phyloP scores from a whole-genome alignment of 257 asterid genomes.

The Solanum medicagineum region DNA sequence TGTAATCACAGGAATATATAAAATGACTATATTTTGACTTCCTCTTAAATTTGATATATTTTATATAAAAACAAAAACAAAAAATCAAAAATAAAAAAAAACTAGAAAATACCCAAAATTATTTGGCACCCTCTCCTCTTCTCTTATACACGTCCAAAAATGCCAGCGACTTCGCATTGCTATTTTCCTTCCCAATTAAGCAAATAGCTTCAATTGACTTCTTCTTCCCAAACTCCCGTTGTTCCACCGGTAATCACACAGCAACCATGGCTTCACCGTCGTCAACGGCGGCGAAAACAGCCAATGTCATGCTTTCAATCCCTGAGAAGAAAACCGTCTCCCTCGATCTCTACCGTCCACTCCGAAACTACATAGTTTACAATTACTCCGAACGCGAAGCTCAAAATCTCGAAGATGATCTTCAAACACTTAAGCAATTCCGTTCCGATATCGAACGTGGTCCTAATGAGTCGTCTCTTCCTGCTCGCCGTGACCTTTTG shows the following conservation, averaged over 20 bases:
- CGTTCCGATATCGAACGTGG: conserved; percentile 71
- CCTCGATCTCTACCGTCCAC: conserved; percentile 76
- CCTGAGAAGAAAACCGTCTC: conserved; percentile 72
- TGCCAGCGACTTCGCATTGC: not conserved
- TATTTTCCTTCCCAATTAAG: not conserved
- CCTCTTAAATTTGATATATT: too few species aligned
- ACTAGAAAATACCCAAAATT: not conserved
- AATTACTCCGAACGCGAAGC: conserved; percentile 93
- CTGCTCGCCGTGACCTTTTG: conserved; percentile 82
- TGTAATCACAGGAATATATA: too few species aligned
- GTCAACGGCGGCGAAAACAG: conserved; percentile 46
- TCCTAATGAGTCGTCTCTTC: conserved; percentile 32
- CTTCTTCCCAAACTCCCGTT: not conserved
- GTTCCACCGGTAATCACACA: not conserved
- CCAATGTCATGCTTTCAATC: conserved; percentile 76
- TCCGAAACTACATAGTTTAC: conserved; percentile 63
- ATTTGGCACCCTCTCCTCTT: not conserved
- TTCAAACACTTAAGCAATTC: conserved; percentile 57
- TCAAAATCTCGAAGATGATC: conserved; percentile 83
- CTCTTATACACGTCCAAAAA: not conserved
- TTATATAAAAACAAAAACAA: too few species aligned
- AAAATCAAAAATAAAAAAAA: not conserved
- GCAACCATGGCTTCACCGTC: conserved; percentile 46
- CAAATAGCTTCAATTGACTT: not conserved
- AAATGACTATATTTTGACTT: too few species aligned